Evolutionary conservation across 768 basidiomycete genomes (phyloP).

Genomic region (Pulveroboletus sp.): DNA sequence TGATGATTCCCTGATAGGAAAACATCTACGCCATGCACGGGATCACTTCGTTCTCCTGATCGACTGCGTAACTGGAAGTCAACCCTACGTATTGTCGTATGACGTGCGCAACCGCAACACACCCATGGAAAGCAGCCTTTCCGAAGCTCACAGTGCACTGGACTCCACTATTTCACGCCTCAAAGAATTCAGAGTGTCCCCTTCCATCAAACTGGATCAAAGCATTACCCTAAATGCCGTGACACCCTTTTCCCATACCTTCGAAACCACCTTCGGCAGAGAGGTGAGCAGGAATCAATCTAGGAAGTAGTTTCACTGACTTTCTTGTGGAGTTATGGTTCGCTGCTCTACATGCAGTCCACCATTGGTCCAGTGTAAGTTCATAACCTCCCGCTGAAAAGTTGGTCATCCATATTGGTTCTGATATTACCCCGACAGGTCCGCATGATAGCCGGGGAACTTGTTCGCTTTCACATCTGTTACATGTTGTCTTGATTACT

Average conservation of each 20-base stretch:
- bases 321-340: slow-evolving; percentile 67
- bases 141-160: slow-evolving; percentile 56
- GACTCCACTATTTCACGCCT: slow-evolving; percentile 53
- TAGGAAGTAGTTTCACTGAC: neutral
- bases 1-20: slow-evolving; percentile 61
- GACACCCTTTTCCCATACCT: slow-evolving; percentile 71
- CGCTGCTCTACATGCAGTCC: slow-evolving; percentile 78
- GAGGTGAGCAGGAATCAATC: slow-evolving; percentile 47
- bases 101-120: slow-evolving; percentile 74
- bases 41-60: slow-evolving; percentile 76
- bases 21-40: slow-evolving; percentile 80
- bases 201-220: slow-evolving; percentile 43
- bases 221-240: slow-evolving; percentile 74
- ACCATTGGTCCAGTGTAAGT: slow-evolving; percentile 87
- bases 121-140: slow-evolving; percentile 72
- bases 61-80: slow-evolving; percentile 45
- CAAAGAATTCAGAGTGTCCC: slow-evolving; percentile 45
- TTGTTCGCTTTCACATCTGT: slow-evolving; percentile 44
- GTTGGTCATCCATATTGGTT: slow-evolving; percentile 1
- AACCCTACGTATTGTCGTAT: slow-evolving; percentile 61
- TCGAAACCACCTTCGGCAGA: slow-evolving; percentile 77
- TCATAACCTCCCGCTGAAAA: neutral
- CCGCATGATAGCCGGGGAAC: slow-evolving; percentile 78
- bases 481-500: slow-evolving; percentile 1
- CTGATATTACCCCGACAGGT: slow-evolving; percentile 44